Percentiles rank a stretch among this genome's conserved stretches.
Conservation (phyloP, 2,329 filamentous ascomycete species). For the Eutypa lata region DNA sequence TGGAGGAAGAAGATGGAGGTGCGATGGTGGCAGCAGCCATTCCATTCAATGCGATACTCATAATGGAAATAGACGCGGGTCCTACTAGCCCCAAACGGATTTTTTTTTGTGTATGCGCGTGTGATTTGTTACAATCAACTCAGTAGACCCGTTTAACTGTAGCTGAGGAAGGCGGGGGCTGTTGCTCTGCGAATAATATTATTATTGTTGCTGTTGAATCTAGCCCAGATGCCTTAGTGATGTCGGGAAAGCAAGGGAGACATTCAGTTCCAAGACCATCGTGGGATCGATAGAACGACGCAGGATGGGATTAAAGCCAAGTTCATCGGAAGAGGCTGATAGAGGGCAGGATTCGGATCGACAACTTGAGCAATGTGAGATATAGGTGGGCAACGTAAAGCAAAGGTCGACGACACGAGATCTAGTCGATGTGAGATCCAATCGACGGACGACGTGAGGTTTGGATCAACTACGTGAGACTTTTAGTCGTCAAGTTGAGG, state of each 20-base stretch:
- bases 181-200: background rate
- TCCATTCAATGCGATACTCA: slow-evolving; percentile 27
- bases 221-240: background rate
- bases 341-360: background rate
- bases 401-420: no score
- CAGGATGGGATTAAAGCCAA: background rate
- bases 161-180: background rate
- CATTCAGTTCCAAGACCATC: background rate
- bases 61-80: slow-evolving; percentile 7
- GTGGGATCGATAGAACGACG: background rate
- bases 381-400: background rate
- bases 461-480: no score
- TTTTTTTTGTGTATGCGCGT: slow-evolving; percentile 6
- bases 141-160: slow-evolving; percentile 15
- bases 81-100: background rate
- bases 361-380: background rate
- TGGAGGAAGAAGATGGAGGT: slow-evolving; percentile 23
- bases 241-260: background rate
- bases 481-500: background rate
- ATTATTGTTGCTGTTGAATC: background rate
- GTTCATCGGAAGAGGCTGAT: background rate
- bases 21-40: slow-evolving; percentile 28
- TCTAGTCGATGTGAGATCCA: no score
- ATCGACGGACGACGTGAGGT: no score
- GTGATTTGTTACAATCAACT: slow-evolving; percentile 10